A percentile compares a stretch with the other conserved stretches of the same genome.
phyloP scores from a whole-genome alignment of 2,329 filamentous ascomycete genomes.

The Pseudogymnoascus sp. region DNA sequence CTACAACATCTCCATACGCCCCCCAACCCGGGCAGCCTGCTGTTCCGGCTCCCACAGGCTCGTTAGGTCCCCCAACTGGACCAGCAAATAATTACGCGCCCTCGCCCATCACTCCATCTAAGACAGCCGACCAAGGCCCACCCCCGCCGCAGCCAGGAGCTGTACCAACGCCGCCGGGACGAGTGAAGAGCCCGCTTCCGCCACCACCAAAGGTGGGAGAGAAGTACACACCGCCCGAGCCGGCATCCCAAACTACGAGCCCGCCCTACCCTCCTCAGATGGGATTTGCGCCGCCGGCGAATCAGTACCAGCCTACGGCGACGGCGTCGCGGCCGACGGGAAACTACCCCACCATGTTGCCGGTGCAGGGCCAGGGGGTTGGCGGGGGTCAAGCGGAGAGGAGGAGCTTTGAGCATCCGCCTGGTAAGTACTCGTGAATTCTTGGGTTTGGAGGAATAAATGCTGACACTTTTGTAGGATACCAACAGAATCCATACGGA shows the following conservation, averaged over 20 bases:
- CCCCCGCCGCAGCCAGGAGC: slow-evolving; percentile 53
- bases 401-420: slow-evolving; percentile 27
- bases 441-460: background rate
- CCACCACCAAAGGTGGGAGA: slow-evolving; percentile 48
- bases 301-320: slow-evolving; percentile 17
- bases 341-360: slow-evolving; percentile 4
- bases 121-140: slow-evolving; percentile 33
- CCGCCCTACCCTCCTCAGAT: slow-evolving; percentile 42
- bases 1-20: slow-evolving; percentile 27
- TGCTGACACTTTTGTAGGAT: slow-evolving; percentile 32
- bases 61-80: slow-evolving; percentile 11
- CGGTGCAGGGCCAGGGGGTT: background rate
- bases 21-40: slow-evolving; percentile 43
- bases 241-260: slow-evolving; percentile 26
- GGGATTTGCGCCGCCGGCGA: slow-evolving; percentile 42
- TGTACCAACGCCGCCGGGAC: slow-evolving; percentile 37
- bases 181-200: slow-evolving; percentile 33
- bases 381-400: slow-evolving; percentile 1
- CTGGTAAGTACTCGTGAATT: slow-evolving; percentile 7
- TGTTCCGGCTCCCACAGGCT: slow-evolving; percentile 33
- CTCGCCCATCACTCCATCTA: slow-evolving; percentile 39
- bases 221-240: slow-evolving; percentile 32
- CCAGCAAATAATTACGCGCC: slow-evolving; percentile 30
- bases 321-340: slow-evolving; percentile 14
- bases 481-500: slow-evolving; percentile 49